These are phyloP conservation scores for Gnomoniopsis sp. DNA, from an alignment of 2,329 filamentous ascomycete genomes.

Conservation along the genomic window DNA sequence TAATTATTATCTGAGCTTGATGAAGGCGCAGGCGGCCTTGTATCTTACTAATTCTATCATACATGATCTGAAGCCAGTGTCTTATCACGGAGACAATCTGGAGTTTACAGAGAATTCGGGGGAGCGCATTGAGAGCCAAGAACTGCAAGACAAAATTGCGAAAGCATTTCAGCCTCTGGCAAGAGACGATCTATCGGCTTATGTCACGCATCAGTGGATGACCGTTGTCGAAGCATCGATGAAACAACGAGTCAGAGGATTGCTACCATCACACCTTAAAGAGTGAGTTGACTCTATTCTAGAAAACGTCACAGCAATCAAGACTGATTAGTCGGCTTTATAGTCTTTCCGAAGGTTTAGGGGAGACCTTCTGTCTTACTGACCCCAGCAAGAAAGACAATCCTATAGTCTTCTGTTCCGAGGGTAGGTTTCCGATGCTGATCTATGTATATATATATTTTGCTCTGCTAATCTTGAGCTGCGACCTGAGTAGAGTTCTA, in stretches of 20 bases:
- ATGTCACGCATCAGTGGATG: constrained; percentile 65
- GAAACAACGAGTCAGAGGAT: constrained; percentile 63
- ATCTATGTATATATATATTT: not conserved
- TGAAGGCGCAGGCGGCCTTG: constrained; percentile 57
- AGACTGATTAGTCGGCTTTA: not conserved
- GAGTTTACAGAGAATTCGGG: constrained; percentile 52
- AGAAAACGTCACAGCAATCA: not conserved
- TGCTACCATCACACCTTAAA: constrained; percentile 58
- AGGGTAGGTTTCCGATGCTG: constrained; percentile 44
- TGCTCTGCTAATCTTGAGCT: not conserved
- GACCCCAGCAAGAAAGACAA: constrained; percentile 72
- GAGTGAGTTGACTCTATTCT: constrained; percentile 31
- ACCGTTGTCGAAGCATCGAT: constrained; percentile 67
- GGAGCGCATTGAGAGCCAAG: constrained; percentile 50
- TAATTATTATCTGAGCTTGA: not conserved
- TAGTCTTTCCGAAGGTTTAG: constrained; percentile 65
- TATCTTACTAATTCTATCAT: constrained; percentile 68
- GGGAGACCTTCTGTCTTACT: constrained; percentile 73
- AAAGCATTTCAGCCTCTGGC: constrained; percentile 63
- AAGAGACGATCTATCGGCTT: constrained; percentile 67
- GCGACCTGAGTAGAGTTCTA: constrained; percentile 46
- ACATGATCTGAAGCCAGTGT: constrained; percentile 54
- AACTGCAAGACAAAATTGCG: constrained; percentile 59
- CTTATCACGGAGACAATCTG: constrained; percentile 34
- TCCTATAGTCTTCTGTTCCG: constrained; percentile 73